Conservation (phyloP, 495 filamentous ascomycete species). For the Penicillium cataractarum region DNA sequence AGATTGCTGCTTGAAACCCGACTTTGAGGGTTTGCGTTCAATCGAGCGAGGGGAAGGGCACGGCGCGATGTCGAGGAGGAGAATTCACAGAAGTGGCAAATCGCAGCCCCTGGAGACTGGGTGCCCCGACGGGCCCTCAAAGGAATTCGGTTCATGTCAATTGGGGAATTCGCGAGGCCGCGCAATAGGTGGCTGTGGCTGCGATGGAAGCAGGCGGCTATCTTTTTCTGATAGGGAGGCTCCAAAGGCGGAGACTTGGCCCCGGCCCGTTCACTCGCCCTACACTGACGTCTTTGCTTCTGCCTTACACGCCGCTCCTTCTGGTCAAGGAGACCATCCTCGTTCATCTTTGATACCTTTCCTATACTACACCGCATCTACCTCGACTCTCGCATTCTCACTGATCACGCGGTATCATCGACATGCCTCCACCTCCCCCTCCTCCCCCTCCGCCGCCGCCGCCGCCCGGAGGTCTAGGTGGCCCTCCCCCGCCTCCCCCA, state of each 20-base stretch:
- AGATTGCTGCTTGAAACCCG: slow-evolving; percentile 11
- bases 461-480: slow-evolving; percentile 64
- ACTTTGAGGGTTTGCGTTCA: slow-evolving; percentile 13
- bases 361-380: slow-evolving; percentile 4
- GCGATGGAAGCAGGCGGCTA: slow-evolving; percentile 10
- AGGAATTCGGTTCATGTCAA: slow-evolving; percentile 40
- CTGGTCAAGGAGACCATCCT: slow-evolving; percentile 24
- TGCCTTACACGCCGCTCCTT: slow-evolving; percentile 28
- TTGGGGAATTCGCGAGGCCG: slow-evolving; percentile 4
- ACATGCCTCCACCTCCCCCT: slow-evolving; percentile 71
- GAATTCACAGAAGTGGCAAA: slow-evolving; percentile 48
- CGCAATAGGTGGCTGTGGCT: slow-evolving; percentile 11
- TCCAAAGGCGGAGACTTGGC: slow-evolving; percentile 34
- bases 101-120: slow-evolving; percentile 25
- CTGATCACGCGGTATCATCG: slow-evolving; percentile 16
- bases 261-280: slow-evolving; percentile 30
- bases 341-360: slow-evolving; percentile 15
- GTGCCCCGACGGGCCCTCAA: slow-evolving; percentile 32
- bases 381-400: slow-evolving; percentile 8
- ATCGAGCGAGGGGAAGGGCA: slow-evolving; percentile 27
- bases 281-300: slow-evolving; percentile 35
- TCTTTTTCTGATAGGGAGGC: slow-evolving; percentile 28
- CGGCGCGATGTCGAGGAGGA: slow-evolving; percentile 28
- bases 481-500: slow-evolving; percentile 68
- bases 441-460: slow-evolving; percentile 63